Evolutionary conservation across 345 rosid species (phyloP).

Genomic region (Salix suchowensis): DNA sequence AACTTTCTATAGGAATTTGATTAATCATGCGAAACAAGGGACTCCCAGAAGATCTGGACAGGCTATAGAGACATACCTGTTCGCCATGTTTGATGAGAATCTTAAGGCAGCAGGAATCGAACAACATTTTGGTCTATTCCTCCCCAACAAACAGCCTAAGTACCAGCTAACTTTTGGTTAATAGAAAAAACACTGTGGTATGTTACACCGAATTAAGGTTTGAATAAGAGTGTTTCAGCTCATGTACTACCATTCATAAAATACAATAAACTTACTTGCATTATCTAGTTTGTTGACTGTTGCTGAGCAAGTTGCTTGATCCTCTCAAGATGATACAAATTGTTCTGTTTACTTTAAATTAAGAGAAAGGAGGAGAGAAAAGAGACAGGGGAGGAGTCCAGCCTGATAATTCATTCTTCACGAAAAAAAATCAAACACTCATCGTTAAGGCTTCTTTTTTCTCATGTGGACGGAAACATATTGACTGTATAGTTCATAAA

Average conservation of each 20-base stretch:
- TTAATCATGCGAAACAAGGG: constrained; percentile 19
- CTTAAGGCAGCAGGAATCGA: constrained; percentile 32
- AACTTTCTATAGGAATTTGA: constrained; percentile 9
- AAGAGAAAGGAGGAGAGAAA: not conserved
- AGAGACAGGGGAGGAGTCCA: not conserved
- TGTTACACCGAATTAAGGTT: not conserved
- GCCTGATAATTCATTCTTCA: too few relatives aligned
- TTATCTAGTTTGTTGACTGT: not conserved
- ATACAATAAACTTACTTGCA: not conserved
- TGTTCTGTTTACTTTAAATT: not conserved
- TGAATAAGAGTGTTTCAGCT: not conserved
- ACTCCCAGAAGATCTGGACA: constrained; percentile 35
- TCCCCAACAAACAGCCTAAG: constrained; percentile 28
- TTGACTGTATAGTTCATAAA: too few relatives aligned
- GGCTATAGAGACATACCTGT: constrained; percentile 34
- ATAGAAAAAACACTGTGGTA: not conserved
- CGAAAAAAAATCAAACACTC: too few relatives aligned
- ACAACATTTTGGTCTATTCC: constrained; percentile 33
- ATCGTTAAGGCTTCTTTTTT: too few relatives aligned
- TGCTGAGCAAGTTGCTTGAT: not conserved
- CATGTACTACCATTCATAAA: not conserved
- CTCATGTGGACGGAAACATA: too few relatives aligned
- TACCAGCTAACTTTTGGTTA: constrained; percentile 27
- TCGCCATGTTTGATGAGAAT: constrained; percentile 41
- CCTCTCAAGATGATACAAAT: not conserved